These are phyloP conservation scores for Lachancea dasiensis DNA, from an alignment of 805 yeast genomes.

Conservation along the genomic window DNA sequence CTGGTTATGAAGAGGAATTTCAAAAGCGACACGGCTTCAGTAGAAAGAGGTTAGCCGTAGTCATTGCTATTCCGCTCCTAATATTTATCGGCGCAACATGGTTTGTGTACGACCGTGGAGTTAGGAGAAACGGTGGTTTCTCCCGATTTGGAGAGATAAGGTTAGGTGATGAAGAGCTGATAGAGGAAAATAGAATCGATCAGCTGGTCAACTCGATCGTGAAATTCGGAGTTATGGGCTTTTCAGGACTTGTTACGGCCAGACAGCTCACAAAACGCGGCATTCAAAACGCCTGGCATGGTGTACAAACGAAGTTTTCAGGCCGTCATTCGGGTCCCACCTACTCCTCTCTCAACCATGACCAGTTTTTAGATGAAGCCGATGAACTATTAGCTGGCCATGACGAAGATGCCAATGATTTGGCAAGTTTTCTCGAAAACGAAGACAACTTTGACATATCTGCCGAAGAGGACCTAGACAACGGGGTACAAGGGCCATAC, in stretches of 20 bases:
- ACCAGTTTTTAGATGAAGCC: constrained; percentile 33
- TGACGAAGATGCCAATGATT: constrained; percentile 46
- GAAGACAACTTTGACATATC: constrained; percentile 34
- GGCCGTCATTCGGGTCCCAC: constrained; percentile 30
- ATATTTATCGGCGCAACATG: constrained; percentile 50
- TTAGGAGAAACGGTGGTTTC: constrained; percentile 72
- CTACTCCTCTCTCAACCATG: constrained; percentile 29
- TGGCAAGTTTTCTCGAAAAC: constrained; percentile 37
- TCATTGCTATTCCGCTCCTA: constrained; percentile 51
- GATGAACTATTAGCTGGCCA: constrained; percentile 33
- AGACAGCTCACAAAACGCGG: constrained; percentile 18
- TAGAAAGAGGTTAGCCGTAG: constrained; percentile 47
- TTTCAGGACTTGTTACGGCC: constrained; percentile 34
- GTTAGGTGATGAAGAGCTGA: constrained; percentile 64
- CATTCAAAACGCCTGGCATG: constrained; percentile 11
- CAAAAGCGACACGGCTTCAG: constrained; percentile 46
- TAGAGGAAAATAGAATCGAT: constrained; percentile 60
- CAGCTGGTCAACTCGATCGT: constrained; percentile 53
- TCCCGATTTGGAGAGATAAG: constrained; percentile 79
- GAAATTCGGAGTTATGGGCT: constrained; percentile 46
- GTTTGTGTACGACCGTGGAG: constrained; percentile 76
- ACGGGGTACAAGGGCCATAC: constrained; percentile 14
- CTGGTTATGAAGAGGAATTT: constrained; percentile 73
- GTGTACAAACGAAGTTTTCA: constrained; percentile 21
- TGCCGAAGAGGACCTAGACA: constrained; percentile 24